Evolutionary conservation across 177 flowering plant species (phyloP), one percentile per base, ranked within the genome.

Genomic region (Vitis hybrid): DNA sequence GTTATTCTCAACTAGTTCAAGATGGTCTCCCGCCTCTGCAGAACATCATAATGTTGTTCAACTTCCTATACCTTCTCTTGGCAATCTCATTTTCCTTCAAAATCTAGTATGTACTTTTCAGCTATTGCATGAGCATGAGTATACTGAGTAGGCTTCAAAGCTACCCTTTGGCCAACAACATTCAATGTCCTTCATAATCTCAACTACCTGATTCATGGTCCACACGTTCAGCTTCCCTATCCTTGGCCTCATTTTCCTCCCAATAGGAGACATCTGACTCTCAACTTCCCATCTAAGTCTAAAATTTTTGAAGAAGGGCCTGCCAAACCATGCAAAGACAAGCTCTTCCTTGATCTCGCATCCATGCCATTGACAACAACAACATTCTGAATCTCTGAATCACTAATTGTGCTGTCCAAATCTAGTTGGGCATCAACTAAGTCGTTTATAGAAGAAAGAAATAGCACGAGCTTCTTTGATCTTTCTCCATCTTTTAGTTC

Each of bases 301-400:
- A 87, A 75, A 73, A 80, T 84, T 74, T 81, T 85, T 52, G 74
- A 87, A 2, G 90, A 91, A 56, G 84, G 76, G 68, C 79, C 83
- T 58, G 76, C 81, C 65, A 90, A 52, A 55, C 78, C 84, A 76
- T 72, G 72, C 69, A 78, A 75, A 24, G 67, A 72, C 52, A 88
- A 85, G 74, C 68, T 77, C 57, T 68, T 91, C 72, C 85, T 82
- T 4, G 88, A 79, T 21, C 88, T 97, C 49, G 80, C 14, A 73
- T 90, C 95, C 89, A 95, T 84, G 60, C 98, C 93, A 88, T 95
- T 95, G 35, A 95, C 88, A 77, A 97, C 97, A 77, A 92, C 97
- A 12, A 95, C 88, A 81, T 85, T 93, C 66, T 90, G 96, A 62
- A 88, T 62, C 80, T 93, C 99, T 72, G 94, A 82, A 80, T 91